A percentile compares a stretch with the other conserved stretches of the same genome.
phyloP scores from a whole-genome alignment of 31 red algal genomes.

The Asparagopsis taxiformis region DNA sequence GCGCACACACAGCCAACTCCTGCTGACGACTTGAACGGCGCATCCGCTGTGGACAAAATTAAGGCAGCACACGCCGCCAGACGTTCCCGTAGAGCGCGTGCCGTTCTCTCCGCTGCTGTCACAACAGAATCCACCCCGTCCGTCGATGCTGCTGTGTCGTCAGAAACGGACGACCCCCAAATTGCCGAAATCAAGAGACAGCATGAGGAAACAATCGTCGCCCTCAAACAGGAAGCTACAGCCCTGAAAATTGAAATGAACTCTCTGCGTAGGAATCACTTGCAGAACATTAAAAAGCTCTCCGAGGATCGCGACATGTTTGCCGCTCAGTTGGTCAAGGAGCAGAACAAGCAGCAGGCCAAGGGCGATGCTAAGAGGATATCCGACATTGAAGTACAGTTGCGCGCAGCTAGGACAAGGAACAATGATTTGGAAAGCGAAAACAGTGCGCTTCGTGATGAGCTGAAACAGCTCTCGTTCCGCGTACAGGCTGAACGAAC shows the following conservation, averaged over 20 bases:
- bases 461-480: slow-evolving; percentile 60
- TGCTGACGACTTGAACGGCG: neutral
- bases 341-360: slow-evolving; percentile 3
- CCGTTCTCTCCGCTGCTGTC: slow-evolving; percentile 5
- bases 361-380: slow-evolving; percentile 14
- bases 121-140: neutral
- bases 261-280: slow-evolving; percentile 58
- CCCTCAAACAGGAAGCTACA: slow-evolving; percentile 5
- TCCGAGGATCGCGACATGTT: slow-evolving; percentile 56
- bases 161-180: slow-evolving; percentile 11
- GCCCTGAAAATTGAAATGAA: slow-evolving; percentile 49
- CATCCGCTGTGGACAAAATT: slow-evolving; percentile 48
- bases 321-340: slow-evolving; percentile 30
- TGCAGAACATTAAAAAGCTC: slow-evolving; percentile 55
- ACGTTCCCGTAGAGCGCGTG: slow-evolving; percentile 43
- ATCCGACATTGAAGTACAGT: slow-evolving; percentile 42
- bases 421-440: slow-evolving; percentile 47
- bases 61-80: slow-evolving; percentile 59
- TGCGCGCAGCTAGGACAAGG: slow-evolving; percentile 56
- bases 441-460: slow-evolving; percentile 28
- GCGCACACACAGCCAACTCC: neutral
- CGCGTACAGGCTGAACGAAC: slow-evolving; percentile 55
- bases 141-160: neutral
- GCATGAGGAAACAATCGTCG: neutral
- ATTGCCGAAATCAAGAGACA: slow-evolving; percentile 22